These are phyloP conservation scores for Tilletia setariae DNA, from an alignment of 1,284 basidiomycete species.

Conservation along the genomic window DNA sequence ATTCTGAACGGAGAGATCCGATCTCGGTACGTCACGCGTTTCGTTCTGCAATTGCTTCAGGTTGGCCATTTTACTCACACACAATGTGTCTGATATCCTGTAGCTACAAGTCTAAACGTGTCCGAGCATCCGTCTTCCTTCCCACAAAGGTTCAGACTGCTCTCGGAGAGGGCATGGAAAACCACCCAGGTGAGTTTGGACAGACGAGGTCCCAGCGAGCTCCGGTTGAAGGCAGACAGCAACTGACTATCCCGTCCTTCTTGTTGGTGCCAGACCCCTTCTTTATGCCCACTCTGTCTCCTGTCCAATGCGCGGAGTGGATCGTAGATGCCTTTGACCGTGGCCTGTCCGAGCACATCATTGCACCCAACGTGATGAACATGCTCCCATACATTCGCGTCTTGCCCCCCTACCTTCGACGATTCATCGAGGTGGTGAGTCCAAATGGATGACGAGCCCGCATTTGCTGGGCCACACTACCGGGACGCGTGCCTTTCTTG, in stretches of 20 bases:
- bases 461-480: background rate
- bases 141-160: constrained; percentile 53
- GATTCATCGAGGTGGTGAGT: constrained; percentile 33
- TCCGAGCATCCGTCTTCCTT: constrained; percentile 46
- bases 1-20: constrained; percentile 45
- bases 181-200: constrained; percentile 24
- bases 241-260: background rate
- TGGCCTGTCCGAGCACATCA: constrained; percentile 44
- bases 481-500: background rate
- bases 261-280: constrained; percentile 31
- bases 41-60: background rate
- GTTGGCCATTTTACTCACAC: background rate
- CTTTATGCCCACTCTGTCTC: constrained; percentile 47
- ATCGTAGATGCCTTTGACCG: constrained; percentile 43
- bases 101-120: constrained; percentile 42
- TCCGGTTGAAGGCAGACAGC: too few relatives aligned
- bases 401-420: constrained; percentile 44
- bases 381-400: constrained; percentile 41
- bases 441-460: background rate
- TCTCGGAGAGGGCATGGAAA: constrained; percentile 49
- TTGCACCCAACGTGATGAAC: constrained; percentile 39
- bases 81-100: background rate
- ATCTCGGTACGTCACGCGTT: constrained; percentile 20
- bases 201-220: too few relatives aligned
- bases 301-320: constrained; percentile 41